Percentiles rank a stretch among this genome's conserved stretches.
Conservation (phyloP, 2,329 filamentous ascomycete genomes). For the Phaeophleospora eucalypticola region DNA sequence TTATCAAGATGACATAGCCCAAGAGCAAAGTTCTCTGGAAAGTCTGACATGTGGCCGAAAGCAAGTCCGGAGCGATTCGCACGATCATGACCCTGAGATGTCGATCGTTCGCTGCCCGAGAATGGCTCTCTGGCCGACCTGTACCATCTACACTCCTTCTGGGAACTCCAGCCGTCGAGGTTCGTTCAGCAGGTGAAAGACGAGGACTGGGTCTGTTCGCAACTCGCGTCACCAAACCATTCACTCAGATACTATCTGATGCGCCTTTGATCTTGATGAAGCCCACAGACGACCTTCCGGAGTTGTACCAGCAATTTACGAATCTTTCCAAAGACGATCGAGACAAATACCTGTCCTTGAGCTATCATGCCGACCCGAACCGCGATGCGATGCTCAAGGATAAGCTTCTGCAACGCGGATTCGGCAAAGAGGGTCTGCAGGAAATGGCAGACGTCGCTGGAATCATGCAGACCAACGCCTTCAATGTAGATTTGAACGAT, state of each 20-base stretch:
- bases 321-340: slow-evolving; percentile 10
- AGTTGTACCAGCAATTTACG: slow-evolving; percentile 19
- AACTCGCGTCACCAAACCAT: slow-evolving; percentile 9
- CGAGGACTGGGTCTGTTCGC: slow-evolving; percentile 23
- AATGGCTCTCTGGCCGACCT: slow-evolving; percentile 19
- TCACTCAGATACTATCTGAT: slow-evolving; percentile 17
- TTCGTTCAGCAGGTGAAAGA: slow-evolving; percentile 13
- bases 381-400: slow-evolving; percentile 17
- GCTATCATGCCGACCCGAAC: slow-evolving; percentile 9
- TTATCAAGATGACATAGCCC: no score
- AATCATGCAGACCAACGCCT: slow-evolving; percentile 26
- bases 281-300: slow-evolving; percentile 22
- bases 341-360: slow-evolving; percentile 15
- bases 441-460: slow-evolving; percentile 19
- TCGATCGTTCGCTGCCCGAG: slow-evolving; percentile 9
- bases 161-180: slow-evolving; percentile 12
- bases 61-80: no score
- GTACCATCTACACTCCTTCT: slow-evolving; percentile 13
- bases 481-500: slow-evolving; percentile 21
- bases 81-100: slow-evolving; percentile 1
- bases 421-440: slow-evolving; percentile 5
- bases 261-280: slow-evolving; percentile 18
- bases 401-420: slow-evolving; percentile 18
- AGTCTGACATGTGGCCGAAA: no score
- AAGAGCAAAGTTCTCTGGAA: no score